Conservation (phyloP, 2,329 filamentous ascomycete genomes). For the Aureobasidium mangrovei region DNA sequence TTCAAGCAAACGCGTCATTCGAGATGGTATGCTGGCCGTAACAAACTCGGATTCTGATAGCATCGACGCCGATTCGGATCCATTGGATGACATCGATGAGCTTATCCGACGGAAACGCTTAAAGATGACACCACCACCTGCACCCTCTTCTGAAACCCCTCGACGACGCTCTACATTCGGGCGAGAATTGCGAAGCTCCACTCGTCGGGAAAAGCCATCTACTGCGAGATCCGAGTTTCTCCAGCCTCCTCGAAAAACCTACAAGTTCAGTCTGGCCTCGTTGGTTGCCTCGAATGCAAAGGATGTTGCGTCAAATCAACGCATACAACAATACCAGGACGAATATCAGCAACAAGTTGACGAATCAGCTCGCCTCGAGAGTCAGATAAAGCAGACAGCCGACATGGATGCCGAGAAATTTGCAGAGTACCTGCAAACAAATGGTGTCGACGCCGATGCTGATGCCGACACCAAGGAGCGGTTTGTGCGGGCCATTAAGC, state of each 20-base stretch:
- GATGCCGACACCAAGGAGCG: constrained; percentile 37
- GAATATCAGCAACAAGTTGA: constrained; percentile 16
- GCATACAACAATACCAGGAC: constrained; percentile 22
- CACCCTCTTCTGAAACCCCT: constrained; percentile 1
- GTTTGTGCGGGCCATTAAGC: constrained; percentile 48
- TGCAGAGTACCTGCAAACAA: constrained; percentile 34
- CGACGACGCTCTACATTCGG: constrained; percentile 16
- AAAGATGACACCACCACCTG: constrained; percentile 20
- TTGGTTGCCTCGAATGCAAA: constrained; percentile 15
- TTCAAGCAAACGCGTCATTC: constrained; percentile 47
- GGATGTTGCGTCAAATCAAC: constrained; percentile 16
- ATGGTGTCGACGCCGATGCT: constrained; percentile 19
- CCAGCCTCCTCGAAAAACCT: constrained; percentile 12
- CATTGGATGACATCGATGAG: constrained; percentile 25
- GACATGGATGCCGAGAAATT: constrained; percentile 16
- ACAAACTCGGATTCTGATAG: constrained; percentile 31
- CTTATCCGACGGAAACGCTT: constrained; percentile 24
- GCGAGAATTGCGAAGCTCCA: constrained; percentile 14
- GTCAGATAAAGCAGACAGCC: constrained; percentile 4
- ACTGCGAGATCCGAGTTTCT: not conserved
- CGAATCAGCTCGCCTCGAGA: constrained; percentile 13
- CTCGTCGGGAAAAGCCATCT: not conserved
- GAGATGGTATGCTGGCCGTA: constrained; percentile 45
- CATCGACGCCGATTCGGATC: constrained; percentile 21
- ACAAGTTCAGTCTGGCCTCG: constrained; percentile 24